Percentiles rank a stretch among this genome's conserved stretches.
phyloP scores from a whole-genome alignment of 1,139 yeast genomes.

The Geotrichum carabidarum region DNA sequence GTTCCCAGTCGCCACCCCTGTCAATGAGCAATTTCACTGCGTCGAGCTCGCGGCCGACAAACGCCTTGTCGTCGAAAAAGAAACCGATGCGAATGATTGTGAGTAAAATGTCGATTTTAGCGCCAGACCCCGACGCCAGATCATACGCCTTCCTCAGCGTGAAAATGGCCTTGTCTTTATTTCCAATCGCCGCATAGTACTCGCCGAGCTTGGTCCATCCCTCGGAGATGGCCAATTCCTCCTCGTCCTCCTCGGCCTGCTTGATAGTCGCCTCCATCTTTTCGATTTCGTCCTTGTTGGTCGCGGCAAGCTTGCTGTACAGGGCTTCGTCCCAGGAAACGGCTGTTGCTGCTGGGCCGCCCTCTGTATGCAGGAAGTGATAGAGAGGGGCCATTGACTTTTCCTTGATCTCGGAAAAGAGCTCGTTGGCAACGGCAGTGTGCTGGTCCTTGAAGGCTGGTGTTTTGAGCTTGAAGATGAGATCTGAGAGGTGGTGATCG shows the following conservation, averaged over 20 bases:
- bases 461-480: slow-evolving; percentile 58
- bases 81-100: slow-evolving; percentile 82
- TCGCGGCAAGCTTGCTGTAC: slow-evolving; percentile 48
- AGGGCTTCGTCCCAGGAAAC: slow-evolving; percentile 52
- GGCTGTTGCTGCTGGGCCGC: slow-evolving; percentile 36
- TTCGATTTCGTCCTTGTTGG: slow-evolving; percentile 52
- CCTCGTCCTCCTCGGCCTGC: slow-evolving; percentile 83
- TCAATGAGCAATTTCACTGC: slow-evolving; percentile 71
- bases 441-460: slow-evolving; percentile 40
- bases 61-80: slow-evolving; percentile 72
- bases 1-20: slow-evolving; percentile 99
- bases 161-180: slow-evolving; percentile 64
- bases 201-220: slow-evolving; percentile 81
- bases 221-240: slow-evolving; percentile 74
- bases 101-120: slow-evolving; percentile 79
- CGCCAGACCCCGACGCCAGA: slow-evolving; percentile 78
- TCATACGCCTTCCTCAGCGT: slow-evolving; percentile 73
- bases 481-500: slow-evolving; percentile 71
- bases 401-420: slow-evolving; percentile 51
- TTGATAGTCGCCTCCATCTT: slow-evolving; percentile 59
- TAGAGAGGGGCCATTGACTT: slow-evolving; percentile 83
- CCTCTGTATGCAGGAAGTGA: slow-evolving; percentile 54
- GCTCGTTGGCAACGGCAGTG: slow-evolving; percentile 44
- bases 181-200: slow-evolving; percentile 80
- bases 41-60: slow-evolving; percentile 69